phyloP scores from a whole-genome alignment of 352 stramenopile species.

The Plasmopara halstedii region DNA sequence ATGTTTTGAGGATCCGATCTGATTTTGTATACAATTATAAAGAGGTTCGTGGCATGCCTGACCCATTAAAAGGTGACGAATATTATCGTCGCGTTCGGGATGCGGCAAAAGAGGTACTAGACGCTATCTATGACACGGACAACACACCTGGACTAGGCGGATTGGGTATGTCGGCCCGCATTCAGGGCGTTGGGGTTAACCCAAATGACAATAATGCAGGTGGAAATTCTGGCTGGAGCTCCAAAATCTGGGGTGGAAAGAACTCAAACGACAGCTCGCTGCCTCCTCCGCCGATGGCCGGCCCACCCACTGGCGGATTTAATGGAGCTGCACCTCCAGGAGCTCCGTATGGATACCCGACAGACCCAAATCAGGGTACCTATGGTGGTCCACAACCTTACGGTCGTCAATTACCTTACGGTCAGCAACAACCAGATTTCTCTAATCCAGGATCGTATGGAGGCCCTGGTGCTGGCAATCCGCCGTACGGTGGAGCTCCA shows the following conservation, averaged over 20 bases:
- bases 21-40: slow-evolving; percentile 2
- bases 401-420: slow-evolving; percentile 28
- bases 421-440: slow-evolving; percentile 51
- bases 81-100: slow-evolving; percentile 89
- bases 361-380: slow-evolving; percentile 34
- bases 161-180: slow-evolving; percentile 78
- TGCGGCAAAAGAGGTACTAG: slow-evolving; percentile 91
- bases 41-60: slow-evolving; percentile 88
- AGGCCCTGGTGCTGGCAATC: slow-evolving; percentile 25
- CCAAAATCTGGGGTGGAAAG: slow-evolving; percentile 67
- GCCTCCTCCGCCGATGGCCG: slow-evolving; percentile 36
- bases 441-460: slow-evolving; percentile 33
- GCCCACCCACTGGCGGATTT: slow-evolving; percentile 44
- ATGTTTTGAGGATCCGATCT: background rate
- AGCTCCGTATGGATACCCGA: slow-evolving; percentile 43
- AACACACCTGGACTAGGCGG: slow-evolving; percentile 45
- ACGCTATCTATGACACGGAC: slow-evolving; percentile 91
- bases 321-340: slow-evolving; percentile 20
- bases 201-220: slow-evolving; percentile 35
- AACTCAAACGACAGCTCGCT: slow-evolving; percentile 49
- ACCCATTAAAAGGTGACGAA: slow-evolving; percentile 92
- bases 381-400: slow-evolving; percentile 42
- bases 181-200: slow-evolving; percentile 63
- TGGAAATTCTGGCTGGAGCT: slow-evolving; percentile 47
- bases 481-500: slow-evolving; percentile 27